Percentiles rank a stretch among this genome's conserved stretches.
These are phyloP conservation scores for Orbilia javanica DNA, from an alignment of 2,329 filamentous ascomycete genomes.

Conservation along the genomic window DNA sequence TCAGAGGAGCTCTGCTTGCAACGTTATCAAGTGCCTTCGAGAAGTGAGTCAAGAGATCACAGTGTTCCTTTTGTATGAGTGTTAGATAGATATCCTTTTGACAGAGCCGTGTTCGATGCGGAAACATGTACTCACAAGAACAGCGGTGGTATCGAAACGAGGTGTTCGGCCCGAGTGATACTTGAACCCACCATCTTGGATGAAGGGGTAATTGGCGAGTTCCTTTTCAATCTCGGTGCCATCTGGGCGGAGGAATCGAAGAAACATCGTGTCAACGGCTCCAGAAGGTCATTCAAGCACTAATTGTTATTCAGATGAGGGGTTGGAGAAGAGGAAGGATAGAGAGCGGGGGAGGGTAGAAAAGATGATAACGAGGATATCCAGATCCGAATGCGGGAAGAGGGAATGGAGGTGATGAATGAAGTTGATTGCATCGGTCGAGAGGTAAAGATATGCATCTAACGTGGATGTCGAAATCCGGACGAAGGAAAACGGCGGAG, in stretches of 20 bases:
- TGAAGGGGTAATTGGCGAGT: conserved; percentile 28
- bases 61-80: conserved; percentile 32
- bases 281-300: background rate
- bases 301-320: background rate
- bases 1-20: conserved; percentile 35
- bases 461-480: conserved; percentile 10
- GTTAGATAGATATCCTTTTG: background rate
- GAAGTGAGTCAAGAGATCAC: conserved; percentile 42
- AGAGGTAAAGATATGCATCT: background rate
- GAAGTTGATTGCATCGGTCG: conserved; percentile 6
- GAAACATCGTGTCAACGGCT: conserved; percentile 19
- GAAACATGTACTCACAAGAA: conserved; percentile 25
- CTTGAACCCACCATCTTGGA: conserved; percentile 35
- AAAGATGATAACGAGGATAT: background rate
- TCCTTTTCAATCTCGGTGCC: conserved; percentile 30
- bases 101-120: background rate
- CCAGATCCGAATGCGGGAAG: conserved; percentile 7
- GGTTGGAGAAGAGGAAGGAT: background rate
- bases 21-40: conserved; percentile 44
- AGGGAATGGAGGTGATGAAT: conserved; percentile 10
- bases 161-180: conserved; percentile 22
- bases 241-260: conserved; percentile 25
- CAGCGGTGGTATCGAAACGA: conserved; percentile 38
- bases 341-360: background rate
- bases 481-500: conserved; percentile 12